phyloP scores from a whole-genome alignment of 768 basidiomycete genomes.

The Gloeophyllum trabeum region DNA sequence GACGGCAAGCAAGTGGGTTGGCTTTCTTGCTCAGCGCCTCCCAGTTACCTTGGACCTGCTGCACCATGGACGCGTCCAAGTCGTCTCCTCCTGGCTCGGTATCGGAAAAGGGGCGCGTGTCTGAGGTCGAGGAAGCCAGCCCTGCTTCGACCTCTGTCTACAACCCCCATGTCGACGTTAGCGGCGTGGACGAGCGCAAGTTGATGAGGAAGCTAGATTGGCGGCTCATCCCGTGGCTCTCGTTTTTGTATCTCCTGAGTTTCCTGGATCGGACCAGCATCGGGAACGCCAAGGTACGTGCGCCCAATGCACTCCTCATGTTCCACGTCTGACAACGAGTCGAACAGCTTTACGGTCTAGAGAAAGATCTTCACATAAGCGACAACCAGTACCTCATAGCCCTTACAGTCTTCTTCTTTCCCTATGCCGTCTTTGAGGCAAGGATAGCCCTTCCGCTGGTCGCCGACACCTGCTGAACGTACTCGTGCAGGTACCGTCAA shows the following conservation, averaged over 20 bases:
- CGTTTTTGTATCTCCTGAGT: constrained; percentile 65
- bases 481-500: constrained; percentile 45
- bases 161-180: constrained; percentile 42
- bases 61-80: background rate
- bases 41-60: background rate
- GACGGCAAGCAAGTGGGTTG: too few species aligned
- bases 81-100: background rate
- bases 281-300: constrained; percentile 32
- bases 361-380: constrained; percentile 42
- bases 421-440: constrained; percentile 65
- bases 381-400: constrained; percentile 57
- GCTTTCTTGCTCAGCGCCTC: background rate
- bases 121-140: constrained; percentile 10
- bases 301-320: constrained; percentile 7
- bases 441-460: constrained; percentile 6
- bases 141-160: constrained; percentile 13
- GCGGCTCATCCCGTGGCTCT: constrained; percentile 59
- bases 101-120: constrained; percentile 4
- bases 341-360: constrained; percentile 51
- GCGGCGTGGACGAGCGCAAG: constrained; percentile 55
- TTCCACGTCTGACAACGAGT: constrained; percentile 2
- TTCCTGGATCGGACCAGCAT: constrained; percentile 54
- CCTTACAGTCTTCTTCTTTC: constrained; percentile 42
- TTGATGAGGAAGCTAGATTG: constrained; percentile 60
- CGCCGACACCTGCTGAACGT: background rate